Conservation (phyloP, 768 basidiomycete genomes). For the Lentinula raphanica region DNA sequence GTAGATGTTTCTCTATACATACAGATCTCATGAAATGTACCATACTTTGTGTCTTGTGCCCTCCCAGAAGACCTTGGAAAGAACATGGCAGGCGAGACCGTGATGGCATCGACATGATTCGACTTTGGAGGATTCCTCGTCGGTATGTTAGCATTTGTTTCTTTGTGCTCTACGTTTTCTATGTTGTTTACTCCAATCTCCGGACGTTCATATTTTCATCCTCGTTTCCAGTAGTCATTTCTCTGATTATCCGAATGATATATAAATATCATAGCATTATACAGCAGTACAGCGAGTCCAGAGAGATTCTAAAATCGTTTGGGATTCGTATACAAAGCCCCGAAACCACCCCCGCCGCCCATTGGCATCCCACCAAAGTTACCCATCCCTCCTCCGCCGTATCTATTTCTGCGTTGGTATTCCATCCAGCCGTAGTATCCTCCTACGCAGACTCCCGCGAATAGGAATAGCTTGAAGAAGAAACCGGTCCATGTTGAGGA, state of each 20-base stretch:
- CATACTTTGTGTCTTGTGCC: background rate
- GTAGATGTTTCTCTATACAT: constrained; percentile 31
- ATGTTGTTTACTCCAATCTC: too few relatives aligned
- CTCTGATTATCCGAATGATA: background rate
- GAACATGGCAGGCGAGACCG: too few relatives aligned
- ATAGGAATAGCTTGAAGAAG: constrained; percentile 54
- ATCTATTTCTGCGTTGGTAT: constrained; percentile 42
- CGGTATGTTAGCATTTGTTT: too few relatives aligned
- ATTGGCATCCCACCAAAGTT: constrained; percentile 16
- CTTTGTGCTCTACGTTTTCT: too few relatives aligned
- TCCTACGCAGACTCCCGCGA: constrained; percentile 50
- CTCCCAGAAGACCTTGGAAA: too few relatives aligned
- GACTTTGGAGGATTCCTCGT: too few relatives aligned
- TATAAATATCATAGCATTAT: background rate
- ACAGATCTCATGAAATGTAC: background rate
- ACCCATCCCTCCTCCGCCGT: constrained; percentile 12
- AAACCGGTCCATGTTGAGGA: constrained; percentile 43
- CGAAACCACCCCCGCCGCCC: constrained; percentile 28
- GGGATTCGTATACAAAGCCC: constrained; percentile 30
- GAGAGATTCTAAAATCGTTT: constrained; percentile 33
- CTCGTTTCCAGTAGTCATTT: background rate
- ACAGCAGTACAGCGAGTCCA: background rate
- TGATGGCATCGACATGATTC: too few relatives aligned
- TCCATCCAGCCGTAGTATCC: constrained; percentile 57
- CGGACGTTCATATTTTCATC: too few relatives aligned